These are phyloP conservation scores for Voacanga thouarsii DNA, from an alignment of 257 asterid species.

Conservation along the genomic window DNA sequence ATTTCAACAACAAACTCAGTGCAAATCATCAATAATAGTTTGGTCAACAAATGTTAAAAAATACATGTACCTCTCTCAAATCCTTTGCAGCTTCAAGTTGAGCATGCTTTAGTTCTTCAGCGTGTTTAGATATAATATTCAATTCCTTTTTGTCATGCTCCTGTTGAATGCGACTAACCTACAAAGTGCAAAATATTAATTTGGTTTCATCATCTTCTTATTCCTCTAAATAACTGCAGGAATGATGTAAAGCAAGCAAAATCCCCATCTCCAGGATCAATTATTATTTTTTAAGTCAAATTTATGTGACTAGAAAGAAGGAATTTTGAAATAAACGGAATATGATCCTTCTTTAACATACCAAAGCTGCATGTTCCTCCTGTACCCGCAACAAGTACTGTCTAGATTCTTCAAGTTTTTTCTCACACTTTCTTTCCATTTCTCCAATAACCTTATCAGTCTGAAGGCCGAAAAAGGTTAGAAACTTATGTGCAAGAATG, in stretches of 20 bases:
- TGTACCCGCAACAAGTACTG: conserved; percentile 57
- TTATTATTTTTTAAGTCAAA: background rate
- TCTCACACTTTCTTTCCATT: conserved; percentile 54
- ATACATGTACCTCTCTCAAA: conserved; percentile 62
- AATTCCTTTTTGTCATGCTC: conserved; percentile 59
- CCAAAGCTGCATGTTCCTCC: conserved; percentile 81
- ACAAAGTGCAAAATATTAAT: conserved; percentile 26
- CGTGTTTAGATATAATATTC: conserved; percentile 56
- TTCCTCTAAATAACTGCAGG: conserved; percentile 2
- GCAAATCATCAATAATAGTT: conserved; percentile 12
- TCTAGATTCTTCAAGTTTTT: conserved; percentile 62
- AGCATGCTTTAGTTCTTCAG: conserved; percentile 61
- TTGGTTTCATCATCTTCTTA: conserved; percentile 14
- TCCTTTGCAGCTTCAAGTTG: conserved; percentile 78
- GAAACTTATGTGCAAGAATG: conserved; percentile 2
- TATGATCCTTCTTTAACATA: conserved; percentile 31
- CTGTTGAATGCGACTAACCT: conserved; percentile 66
- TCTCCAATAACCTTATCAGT: conserved; percentile 64
- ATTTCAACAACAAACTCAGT: background rate
- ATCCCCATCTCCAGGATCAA: too few species aligned
- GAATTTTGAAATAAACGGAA: background rate
- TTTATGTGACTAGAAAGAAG: background rate
- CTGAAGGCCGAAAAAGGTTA: conserved; percentile 41
- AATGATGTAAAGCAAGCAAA: conserved; percentile 3
- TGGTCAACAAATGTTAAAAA: background rate